These are phyloP conservation scores for Naganishia antarctica DNA, from an alignment of 768 basidiomycete species.

Conservation along the genomic window DNA sequence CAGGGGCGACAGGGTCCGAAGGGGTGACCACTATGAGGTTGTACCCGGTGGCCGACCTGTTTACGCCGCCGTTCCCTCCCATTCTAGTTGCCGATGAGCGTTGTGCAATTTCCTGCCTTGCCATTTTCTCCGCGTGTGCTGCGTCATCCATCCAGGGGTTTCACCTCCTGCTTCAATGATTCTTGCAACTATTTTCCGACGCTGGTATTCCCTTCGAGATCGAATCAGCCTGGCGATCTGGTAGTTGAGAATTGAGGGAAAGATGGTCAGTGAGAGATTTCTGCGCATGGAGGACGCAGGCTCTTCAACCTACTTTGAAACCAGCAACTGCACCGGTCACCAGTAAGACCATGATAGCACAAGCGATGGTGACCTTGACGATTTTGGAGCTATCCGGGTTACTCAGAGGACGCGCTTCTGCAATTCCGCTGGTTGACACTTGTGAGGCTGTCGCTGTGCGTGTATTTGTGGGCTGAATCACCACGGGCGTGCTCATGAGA, in stretches of 20 bases:
- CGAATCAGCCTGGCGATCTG: conserved; percentile 26
- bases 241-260: background rate
- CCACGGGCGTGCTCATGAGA: background rate
- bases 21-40: no score
- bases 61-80: conserved; percentile 31
- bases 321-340: conserved; percentile 25
- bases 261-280: background rate
- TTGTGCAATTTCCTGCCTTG: conserved; percentile 30
- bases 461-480: conserved; percentile 4
- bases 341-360: conserved; percentile 24
- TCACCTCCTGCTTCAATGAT: conserved; percentile 16
- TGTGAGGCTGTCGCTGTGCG: conserved; percentile 10
- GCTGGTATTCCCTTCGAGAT: conserved; percentile 24
- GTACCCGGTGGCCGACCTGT: background rate
- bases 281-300: background rate
- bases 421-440: background rate
- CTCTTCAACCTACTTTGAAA: conserved; percentile 20
- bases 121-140: conserved; percentile 25
- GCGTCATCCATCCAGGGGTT: conserved; percentile 28
- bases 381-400: conserved; percentile 24
- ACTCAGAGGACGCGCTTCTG: conserved; percentile 16
- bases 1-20: background rate
- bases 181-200: conserved; percentile 17
- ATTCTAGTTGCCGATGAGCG: conserved; percentile 29
- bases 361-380: conserved; percentile 29